A percentile compares a stretch with the other conserved stretches of the same genome.
These are phyloP conservation scores for Fusarium incarnatum DNA, from an alignment of 2,329 filamentous ascomycete genomes.

Conservation along the genomic window DNA sequence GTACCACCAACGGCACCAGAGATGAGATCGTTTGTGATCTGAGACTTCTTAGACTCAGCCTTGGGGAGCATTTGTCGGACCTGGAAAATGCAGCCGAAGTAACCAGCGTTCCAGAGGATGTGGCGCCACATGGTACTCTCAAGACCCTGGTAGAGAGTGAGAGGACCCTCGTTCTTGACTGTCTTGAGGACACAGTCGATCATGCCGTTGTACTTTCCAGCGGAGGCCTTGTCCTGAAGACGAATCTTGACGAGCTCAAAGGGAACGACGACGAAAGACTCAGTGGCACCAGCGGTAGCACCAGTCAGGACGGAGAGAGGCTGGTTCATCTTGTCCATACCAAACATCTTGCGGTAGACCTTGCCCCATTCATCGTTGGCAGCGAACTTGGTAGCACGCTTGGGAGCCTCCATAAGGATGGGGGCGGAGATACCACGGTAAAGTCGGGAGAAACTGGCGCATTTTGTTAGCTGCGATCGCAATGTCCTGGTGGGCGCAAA, in stretches of 20 bases:
- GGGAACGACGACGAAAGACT: conserved; percentile 95
- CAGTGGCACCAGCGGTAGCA: conserved; percentile 93
- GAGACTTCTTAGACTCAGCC: conserved; percentile 80
- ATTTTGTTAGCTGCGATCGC: conserved; percentile 33
- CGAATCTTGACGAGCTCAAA: conserved; percentile 99
- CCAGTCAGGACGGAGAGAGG: conserved; percentile 91
- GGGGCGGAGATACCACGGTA: conserved; percentile 97
- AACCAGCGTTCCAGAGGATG: conserved; percentile 88
- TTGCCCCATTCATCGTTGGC: conserved; percentile 99
- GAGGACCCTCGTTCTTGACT: conserved; percentile 81
- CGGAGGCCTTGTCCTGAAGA: conserved; percentile 93
- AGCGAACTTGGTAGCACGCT: conserved; percentile 97
- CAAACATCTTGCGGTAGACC: conserved; percentile 90
- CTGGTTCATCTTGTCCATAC: conserved; percentile 88
- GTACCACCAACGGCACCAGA: conserved; percentile 91
- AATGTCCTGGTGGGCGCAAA: conserved; percentile 16
- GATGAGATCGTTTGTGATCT: conserved; percentile 88
- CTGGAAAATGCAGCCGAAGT: conserved; percentile 99
- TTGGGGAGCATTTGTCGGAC: conserved; percentile 85
- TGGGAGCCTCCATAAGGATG: conserved; percentile 95
- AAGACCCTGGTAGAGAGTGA: conserved; percentile 95
- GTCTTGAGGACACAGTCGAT: conserved; percentile 85
- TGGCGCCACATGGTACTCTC: conserved; percentile 98
- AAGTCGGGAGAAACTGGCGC: conserved; percentile 79
- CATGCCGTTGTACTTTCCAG: conserved; percentile 87